Evolutionary conservation across 2,329 filamentous ascomycete species (phyloP), one percentile per base, ranked within the genome.

Genomic region (Clathrospora elynae): DNA sequence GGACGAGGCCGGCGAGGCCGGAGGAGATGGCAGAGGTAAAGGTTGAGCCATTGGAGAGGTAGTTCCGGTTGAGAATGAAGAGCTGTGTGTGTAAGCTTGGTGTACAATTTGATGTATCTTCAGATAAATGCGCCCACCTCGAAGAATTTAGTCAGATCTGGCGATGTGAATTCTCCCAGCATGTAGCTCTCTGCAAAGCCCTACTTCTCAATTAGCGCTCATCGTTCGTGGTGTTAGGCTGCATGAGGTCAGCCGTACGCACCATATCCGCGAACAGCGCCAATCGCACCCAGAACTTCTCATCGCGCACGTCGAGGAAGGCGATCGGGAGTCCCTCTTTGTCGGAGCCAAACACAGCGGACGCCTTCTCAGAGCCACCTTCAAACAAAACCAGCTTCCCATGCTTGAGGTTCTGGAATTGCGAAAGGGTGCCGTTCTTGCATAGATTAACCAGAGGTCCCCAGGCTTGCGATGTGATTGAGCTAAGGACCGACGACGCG

Each of bases 171-270:
- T 63, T 89, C 85, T 30, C 82, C 83, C 11, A 88, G 74, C 84
- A 89, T 88, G 60, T 86, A 88, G 18, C 83, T 80, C 64, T 87
- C 83, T 9, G 85, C 81, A 51, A 89, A 87, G 2, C 86, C 86
- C 74, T 76, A 28, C 1, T 8, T 32, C 2, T 25, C 11, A 11
- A 31, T 38, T 38, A 53, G 29, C 26, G n/a, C n/a, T n/a, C n/a
- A n/a, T 13, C 4, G n/a, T n/a, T n/a, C n/a, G n/a, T n/a, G n/a
- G n/a, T n/a, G n/a, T n/a, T n/a, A n/a, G n/a, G n/a, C n/a, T n/a
- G 12, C 18, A 13, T 12, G 12, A 14, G 10, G 17, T 46, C 17
- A 38, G 34, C 29, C 12, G 9, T 30, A 55, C 68, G n/a, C 53
- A 76, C 74, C 84, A 89, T 88, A 65, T 89, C 86, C 24, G 81